Evolutionary conservation across 352 stramenopile species (phyloP).

Genomic region (Phytophthora capsici): DNA sequence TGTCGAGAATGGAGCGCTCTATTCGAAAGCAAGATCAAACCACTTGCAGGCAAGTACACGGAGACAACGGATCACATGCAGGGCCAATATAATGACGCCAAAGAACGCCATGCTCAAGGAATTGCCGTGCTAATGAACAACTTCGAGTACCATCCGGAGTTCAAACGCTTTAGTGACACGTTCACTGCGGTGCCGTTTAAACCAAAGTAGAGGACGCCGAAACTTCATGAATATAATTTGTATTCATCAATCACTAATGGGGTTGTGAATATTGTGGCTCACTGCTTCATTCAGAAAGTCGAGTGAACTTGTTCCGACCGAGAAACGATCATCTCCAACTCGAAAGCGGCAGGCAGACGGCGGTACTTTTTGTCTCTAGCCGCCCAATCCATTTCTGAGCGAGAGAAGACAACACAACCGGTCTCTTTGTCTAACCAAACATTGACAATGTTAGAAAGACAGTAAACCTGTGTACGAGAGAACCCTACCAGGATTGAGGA

Average conservation of each 20-base stretch:
- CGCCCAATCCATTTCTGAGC: slow-evolving; percentile 73
- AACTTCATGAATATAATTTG: no score
- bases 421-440: slow-evolving; percentile 39
- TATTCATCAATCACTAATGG: no score
- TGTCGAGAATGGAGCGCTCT: slow-evolving; percentile 65
- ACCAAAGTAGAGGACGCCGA: slow-evolving; percentile 46
- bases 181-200: slow-evolving; percentile 87
- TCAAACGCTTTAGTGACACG: slow-evolving; percentile 88
- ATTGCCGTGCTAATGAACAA: slow-evolving; percentile 88
- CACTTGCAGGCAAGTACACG: slow-evolving; percentile 70
- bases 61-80: slow-evolving; percentile 83
- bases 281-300: slow-evolving; percentile 14
- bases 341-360: slow-evolving; percentile 65
- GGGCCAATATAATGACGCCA: slow-evolving; percentile 87
- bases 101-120: slow-evolving; percentile 81
- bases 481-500: slow-evolving; percentile 45
- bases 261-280: neutral
- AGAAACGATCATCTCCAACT: slow-evolving; percentile 58
- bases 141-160: slow-evolving; percentile 91
- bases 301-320: slow-evolving; percentile 6
- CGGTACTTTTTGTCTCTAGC: slow-evolving; percentile 66
- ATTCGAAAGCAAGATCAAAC: slow-evolving; percentile 78
- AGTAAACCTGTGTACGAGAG: neutral
- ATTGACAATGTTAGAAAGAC: neutral
- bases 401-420: slow-evolving; percentile 45